Base-by-base conservation (phyloP, 164 flowering plant species). In the Pachysandra terminalis region DNA sequence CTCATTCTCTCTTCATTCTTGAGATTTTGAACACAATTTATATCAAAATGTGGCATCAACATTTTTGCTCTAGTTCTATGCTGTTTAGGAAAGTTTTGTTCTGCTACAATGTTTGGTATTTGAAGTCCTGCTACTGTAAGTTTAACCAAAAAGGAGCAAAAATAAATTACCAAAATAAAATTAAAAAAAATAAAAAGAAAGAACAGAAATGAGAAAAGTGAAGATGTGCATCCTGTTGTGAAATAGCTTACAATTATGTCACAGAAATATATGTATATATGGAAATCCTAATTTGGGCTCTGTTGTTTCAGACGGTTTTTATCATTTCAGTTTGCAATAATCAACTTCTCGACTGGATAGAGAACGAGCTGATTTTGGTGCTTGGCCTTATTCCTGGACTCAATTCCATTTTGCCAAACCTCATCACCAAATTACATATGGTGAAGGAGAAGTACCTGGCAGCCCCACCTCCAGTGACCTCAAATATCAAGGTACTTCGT, bases 261-360 rank as follows among this genome's bases (percentile, higher is more conserved):
- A 32, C n/a, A 32, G 37, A 32, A 7, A 32, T 3, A 32, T 32
- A 32, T 32, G 37, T 32, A 3, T 7, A 3, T 32, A 3, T 32
- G 37, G 37, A 32, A 32, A 32, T 32, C 5, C 37, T 37, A 7
- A 4, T 26, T 60, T 26, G 45, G 69, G 9, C 22, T 75, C 58
- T 25, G 57, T 26, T 72, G 23, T 19, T 84, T 75, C 96, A 95
- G 99, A 88, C 98, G 0, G 71, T 84, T 59, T 95, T 95, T 75
- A 86, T 95, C 62, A 92, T 95, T 69, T 86, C 83, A 37, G 91
- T 90, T 58, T 95, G 96, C 87, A 95, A 92, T 65, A 95, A 95
- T 69, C 99, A 95, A 78, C 97, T 95, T 61, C 86, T 95, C 9
- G 81, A 83, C 59, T 89, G 91, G 92, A 74, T 95, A 21, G 99